These are phyloP conservation scores for Daldinia loculata DNA, from an alignment of 495 filamentous ascomycete genomes.

Conservation along the genomic window DNA sequence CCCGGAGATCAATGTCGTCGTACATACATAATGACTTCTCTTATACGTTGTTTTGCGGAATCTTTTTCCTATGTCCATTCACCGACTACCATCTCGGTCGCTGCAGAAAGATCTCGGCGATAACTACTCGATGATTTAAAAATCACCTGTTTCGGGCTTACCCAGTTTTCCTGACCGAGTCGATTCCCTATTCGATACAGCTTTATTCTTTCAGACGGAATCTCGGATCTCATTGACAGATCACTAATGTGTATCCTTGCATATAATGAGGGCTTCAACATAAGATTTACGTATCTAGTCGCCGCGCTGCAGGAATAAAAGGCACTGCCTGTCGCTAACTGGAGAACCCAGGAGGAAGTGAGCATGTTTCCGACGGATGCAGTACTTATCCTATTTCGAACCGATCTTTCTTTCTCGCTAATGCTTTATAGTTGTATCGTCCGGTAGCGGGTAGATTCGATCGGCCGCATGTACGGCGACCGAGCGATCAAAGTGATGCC, in stretches of 20 bases:
- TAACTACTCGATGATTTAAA: conserved; percentile 22
- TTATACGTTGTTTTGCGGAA: conserved; percentile 29
- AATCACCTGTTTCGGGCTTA: conserved; percentile 12
- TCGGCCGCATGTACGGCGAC: conserved; percentile 26
- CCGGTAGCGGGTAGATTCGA: conserved; percentile 13
- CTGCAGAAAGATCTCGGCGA: conserved; percentile 39
- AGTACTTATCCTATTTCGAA: conserved; percentile 23
- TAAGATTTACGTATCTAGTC: conserved; percentile 13
- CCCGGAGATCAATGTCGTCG: conserved; percentile 20
- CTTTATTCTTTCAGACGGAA: conserved; percentile 20
- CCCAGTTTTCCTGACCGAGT: conserved; percentile 21
- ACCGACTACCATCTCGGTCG: conserved; percentile 22
- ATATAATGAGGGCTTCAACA: conserved; percentile 11
- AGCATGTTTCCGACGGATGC: conserved; percentile 17
- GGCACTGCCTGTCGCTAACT: conserved; percentile 11
- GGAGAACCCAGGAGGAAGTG: conserved; percentile 15
- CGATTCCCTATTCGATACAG: conserved; percentile 27
- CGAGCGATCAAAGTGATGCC: conserved; percentile 12
- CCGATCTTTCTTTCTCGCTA: conserved; percentile 19
- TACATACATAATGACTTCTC: conserved; percentile 24
- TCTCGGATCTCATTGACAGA: conserved; percentile 13
- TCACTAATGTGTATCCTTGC: conserved; percentile 24
- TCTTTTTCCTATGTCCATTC: conserved; percentile 27
- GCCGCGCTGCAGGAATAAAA: conserved; percentile 16
- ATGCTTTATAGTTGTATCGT: conserved; percentile 27